Evolutionary conservation across 2,329 filamentous ascomycete species (phyloP).

Genomic region (Ascocoryne sarcoides): DNA sequence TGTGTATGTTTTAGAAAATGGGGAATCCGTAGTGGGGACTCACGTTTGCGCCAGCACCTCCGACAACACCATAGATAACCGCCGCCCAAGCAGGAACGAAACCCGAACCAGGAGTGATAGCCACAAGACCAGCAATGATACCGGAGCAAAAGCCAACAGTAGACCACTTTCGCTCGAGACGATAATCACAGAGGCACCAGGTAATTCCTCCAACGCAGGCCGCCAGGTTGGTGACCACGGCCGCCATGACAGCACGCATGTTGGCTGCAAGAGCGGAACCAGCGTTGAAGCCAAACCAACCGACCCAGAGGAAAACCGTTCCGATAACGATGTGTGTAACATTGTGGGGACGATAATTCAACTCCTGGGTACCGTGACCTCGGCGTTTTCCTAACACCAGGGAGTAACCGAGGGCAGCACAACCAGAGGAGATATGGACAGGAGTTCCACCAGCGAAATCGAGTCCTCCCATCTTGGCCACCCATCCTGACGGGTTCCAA

Average conservation of each 20-base stretch:
- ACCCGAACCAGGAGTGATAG: conserved; percentile 79
- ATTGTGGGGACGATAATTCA: conserved; percentile 90
- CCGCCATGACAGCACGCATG: conserved; percentile 77
- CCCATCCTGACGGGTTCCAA: conserved; percentile 81
- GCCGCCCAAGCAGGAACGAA: conserved; percentile 81
- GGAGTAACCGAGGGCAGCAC: conserved; percentile 78
- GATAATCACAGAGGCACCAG: conserved; percentile 84
- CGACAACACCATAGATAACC: conserved; percentile 68
- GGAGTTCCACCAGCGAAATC: conserved; percentile 89
- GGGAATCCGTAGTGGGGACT: background rate
- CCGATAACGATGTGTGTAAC: conserved; percentile 88
- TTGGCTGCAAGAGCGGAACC: conserved; percentile 76
- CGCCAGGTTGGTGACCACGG: conserved; percentile 75
- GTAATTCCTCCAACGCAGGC: conserved; percentile 79
- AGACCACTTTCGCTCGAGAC: conserved; percentile 84
- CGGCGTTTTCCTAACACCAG: conserved; percentile 68
- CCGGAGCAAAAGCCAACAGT: conserved; percentile 91
- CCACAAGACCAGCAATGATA: conserved; percentile 77
- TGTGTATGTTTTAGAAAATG: conserved; percentile 1
- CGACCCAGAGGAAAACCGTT: conserved; percentile 90
- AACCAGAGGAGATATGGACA: conserved; percentile 79
- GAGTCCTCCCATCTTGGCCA: conserved; percentile 67
- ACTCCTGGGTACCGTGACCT: conserved; percentile 76
- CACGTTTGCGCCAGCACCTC: conserved; percentile 65
- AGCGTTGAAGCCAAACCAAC: conserved; percentile 93